phyloP scores from a whole-genome alignment of 495 filamentous ascomycete species.

The Neurospora sp. region DNA sequence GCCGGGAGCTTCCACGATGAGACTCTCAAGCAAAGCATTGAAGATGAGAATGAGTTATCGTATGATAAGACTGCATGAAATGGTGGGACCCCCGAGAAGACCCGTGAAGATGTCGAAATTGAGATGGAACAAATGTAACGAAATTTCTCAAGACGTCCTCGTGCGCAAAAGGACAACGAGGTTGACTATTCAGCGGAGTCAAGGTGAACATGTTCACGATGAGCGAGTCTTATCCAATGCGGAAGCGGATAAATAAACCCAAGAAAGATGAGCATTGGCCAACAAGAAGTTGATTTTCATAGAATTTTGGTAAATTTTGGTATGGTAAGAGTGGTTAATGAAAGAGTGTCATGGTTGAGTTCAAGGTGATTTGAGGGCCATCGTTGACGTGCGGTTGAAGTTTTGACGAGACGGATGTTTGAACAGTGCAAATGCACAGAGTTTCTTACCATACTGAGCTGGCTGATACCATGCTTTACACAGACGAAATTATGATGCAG shows the following conservation, averaged over 20 bases:
- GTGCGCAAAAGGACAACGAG: background rate
- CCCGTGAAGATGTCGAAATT: background rate
- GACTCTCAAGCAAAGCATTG: background rate
- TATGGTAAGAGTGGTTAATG: background rate
- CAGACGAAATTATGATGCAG: background rate
- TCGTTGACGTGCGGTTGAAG: background rate
- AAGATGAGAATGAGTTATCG: background rate
- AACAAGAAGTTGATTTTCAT: background rate
- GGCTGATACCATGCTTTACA: background rate
- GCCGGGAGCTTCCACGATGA: background rate
- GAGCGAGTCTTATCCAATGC: background rate
- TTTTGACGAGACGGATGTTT: background rate
- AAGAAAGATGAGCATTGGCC: background rate
- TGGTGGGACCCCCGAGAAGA: background rate
- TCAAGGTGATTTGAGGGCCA: background rate
- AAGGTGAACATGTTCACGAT: background rate
- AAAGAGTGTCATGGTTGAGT: background rate
- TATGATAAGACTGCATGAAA: background rate
- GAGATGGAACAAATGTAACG: background rate
- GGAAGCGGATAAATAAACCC: background rate
- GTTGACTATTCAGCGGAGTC: background rate
- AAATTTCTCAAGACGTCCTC: background rate
- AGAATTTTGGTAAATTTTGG: background rate
- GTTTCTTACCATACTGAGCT: background rate
- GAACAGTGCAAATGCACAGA: background rate